A percentile compares a stretch with the other conserved stretches of the same genome.
phyloP scores from a whole-genome alignment of 805 yeast species.

The Yarrowia porcina region DNA sequence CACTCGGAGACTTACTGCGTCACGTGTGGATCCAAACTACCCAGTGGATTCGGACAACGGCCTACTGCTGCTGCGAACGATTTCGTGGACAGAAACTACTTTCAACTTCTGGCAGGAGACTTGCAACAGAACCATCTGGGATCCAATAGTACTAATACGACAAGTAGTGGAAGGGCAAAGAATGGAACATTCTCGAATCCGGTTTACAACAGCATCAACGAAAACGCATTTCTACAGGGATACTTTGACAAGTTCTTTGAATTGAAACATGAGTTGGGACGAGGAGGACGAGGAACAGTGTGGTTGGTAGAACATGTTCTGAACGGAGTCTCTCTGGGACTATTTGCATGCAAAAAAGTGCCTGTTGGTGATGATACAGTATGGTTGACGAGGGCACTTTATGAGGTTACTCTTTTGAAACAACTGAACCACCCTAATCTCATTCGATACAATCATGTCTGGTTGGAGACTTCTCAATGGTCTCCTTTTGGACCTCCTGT shows the following conservation, averaged over 20 bases:
- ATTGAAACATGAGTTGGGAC: slow-evolving; percentile 59
- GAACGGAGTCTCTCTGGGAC: slow-evolving; percentile 66
- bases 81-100: slow-evolving; percentile 12
- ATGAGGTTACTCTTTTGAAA: slow-evolving; percentile 70
- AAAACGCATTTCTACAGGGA: slow-evolving; percentile 67
- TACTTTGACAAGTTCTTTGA: slow-evolving; percentile 68
- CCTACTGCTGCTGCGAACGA: neutral
- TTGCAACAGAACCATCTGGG: neutral
- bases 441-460: slow-evolving; percentile 84
- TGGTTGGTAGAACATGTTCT: slow-evolving; percentile 79
- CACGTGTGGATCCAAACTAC: slow-evolving; percentile 11
- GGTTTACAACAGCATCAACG: slow-evolving; percentile 30
- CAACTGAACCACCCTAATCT: slow-evolving; percentile 54
- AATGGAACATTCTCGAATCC: neutral
- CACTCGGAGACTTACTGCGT: slow-evolving; percentile 2
- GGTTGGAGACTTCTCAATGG: slow-evolving; percentile 69
- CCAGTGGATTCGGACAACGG: neutral
- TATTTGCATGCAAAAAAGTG: slow-evolving; percentile 80
- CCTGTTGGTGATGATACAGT: slow-evolving; percentile 73
- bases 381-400: slow-evolving; percentile 66
- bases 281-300: slow-evolving; percentile 84
- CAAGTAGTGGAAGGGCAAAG: neutral
- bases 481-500: slow-evolving; percentile 54
- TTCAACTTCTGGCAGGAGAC: slow-evolving; percentile 15
- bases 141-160: neutral